Conservation (phyloP, 2,329 filamentous ascomycete species). For the Akanthomyces dipterigenus region DNA sequence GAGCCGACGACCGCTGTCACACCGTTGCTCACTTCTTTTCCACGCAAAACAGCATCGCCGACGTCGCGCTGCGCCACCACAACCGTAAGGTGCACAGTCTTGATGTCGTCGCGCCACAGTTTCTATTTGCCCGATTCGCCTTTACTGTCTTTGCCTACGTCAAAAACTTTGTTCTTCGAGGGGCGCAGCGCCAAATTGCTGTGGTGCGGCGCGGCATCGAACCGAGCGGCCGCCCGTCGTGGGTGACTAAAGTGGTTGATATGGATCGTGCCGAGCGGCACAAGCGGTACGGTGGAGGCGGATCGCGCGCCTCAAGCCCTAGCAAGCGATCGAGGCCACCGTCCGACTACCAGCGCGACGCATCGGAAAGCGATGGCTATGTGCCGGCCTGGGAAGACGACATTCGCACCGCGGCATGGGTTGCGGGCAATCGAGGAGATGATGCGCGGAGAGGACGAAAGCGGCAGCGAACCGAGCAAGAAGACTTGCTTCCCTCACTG, state of each 20-base stretch:
- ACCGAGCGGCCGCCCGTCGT: background rate
- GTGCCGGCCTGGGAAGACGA: too few species aligned
- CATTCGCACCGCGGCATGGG: too few species aligned
- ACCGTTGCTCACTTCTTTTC: conserved; percentile 8
- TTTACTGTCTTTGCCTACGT: background rate
- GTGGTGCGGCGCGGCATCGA: background rate
- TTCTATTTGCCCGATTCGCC: background rate
- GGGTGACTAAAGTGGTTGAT: background rate
- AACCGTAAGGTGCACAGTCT: background rate
- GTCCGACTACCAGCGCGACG: background rate
- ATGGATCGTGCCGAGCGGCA: background rate
- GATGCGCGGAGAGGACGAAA: too few species aligned
- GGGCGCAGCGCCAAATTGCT: background rate
- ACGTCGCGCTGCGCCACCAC: background rate
- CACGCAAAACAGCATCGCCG: background rate
- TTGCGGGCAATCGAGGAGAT: too few species aligned
- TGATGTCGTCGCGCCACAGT: background rate
- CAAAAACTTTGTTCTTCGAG: background rate
- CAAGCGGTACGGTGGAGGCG: background rate
- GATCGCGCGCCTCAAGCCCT: background rate
- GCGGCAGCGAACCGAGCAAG: too few species aligned
- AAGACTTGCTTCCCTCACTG: too few species aligned
- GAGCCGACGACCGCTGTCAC: background rate
- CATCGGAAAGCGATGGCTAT: too few species aligned
- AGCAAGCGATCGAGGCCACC: background rate